Percentiles rank a stretch among this genome's conserved stretches.
phyloP scores from a whole-genome alignment of 768 basidiomycete species.

The Pisolithus marmoratus region DNA sequence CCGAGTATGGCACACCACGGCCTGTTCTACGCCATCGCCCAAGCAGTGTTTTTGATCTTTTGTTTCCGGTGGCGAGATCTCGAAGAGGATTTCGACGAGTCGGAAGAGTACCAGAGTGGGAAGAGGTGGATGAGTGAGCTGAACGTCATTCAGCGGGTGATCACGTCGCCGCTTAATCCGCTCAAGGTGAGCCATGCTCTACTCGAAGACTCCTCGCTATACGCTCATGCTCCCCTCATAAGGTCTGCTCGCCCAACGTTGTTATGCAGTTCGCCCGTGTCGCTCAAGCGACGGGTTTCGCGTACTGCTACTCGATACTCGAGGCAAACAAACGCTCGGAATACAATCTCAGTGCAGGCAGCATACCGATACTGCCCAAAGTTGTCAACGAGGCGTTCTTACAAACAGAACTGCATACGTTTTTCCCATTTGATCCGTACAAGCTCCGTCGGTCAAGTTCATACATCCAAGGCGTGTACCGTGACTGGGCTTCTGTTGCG shows the following conservation, averaged over 20 bases:
- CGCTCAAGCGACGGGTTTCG: slow-evolving; percentile 83
- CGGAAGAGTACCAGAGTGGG: slow-evolving; percentile 39
- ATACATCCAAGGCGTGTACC: slow-evolving; percentile 80
- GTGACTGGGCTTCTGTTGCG: slow-evolving; percentile 85
- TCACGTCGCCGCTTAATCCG: slow-evolving; percentile 83
- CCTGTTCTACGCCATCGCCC: slow-evolving; percentile 88
- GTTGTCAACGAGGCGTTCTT: slow-evolving; percentile 30
- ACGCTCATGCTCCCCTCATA: not conserved
- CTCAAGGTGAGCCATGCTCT: slow-evolving; percentile 52
- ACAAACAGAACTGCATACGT: slow-evolving; percentile 77
- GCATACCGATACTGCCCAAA: slow-evolving; percentile 13
- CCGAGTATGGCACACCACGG: slow-evolving; percentile 41
- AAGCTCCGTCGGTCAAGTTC: slow-evolving; percentile 71
- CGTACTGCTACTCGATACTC: slow-evolving; percentile 91
- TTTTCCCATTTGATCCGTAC: slow-evolving; percentile 99
- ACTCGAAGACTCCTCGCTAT: not conserved
- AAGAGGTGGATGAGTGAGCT: slow-evolving; percentile 86
- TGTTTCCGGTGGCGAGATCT: slow-evolving; percentile 97
- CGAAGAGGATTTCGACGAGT: slow-evolving; percentile 53
- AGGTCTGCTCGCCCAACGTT: slow-evolving; percentile 89
- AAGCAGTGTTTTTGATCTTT: slow-evolving; percentile 93
- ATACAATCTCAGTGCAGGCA: slow-evolving; percentile 28
- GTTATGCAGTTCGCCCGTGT: slow-evolving; percentile 92
- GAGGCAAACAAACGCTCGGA: slow-evolving; percentile 79
- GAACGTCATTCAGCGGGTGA: slow-evolving; percentile 69